phyloP scores from a whole-genome alignment of 495 filamentous ascomycete species.

The Chaetomium tenue region DNA sequence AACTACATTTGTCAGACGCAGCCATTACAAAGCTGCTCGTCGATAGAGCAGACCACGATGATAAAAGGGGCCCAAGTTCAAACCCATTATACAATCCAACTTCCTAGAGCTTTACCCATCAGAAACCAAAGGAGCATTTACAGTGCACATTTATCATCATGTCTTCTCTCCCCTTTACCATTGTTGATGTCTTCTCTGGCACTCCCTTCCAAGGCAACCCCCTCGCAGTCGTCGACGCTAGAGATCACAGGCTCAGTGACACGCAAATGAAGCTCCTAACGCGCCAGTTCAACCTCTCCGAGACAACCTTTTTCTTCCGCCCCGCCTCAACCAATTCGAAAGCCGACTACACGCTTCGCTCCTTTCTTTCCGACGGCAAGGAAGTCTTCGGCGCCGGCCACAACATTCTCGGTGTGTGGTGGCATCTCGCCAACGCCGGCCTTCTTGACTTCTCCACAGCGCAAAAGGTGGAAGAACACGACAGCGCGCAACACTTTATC shows the following conservation, averaged over 20 bases:
- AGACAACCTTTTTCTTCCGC: constrained; percentile 22
- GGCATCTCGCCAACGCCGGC: constrained; percentile 17
- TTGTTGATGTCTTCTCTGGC: constrained; percentile 20
- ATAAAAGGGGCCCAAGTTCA: too few species aligned
- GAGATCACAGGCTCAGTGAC: constrained; percentile 13
- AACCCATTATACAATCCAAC: too few species aligned
- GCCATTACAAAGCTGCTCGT: too few species aligned
- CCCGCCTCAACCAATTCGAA: constrained; percentile 8
- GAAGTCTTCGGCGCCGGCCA: constrained; percentile 20
- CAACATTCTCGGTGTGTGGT: constrained; percentile 23
- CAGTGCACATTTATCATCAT: constrained; percentile 9
- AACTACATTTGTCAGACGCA: too few species aligned
- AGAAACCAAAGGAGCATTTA: too few species aligned
- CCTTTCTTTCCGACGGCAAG: constrained; percentile 20
- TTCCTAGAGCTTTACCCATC: too few species aligned
- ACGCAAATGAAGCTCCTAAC: constrained; percentile 23
- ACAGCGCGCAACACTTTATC: not conserved
- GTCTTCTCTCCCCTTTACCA: constrained; percentile 13
- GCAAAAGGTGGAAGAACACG: not conserved
- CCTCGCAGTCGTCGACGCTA: constrained; percentile 16
- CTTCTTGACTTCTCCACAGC: constrained; percentile 10
- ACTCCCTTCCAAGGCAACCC: constrained; percentile 21
- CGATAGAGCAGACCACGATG: too few species aligned
- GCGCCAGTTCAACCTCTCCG: constrained; percentile 24
- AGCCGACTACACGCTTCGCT: constrained; percentile 20